Base-by-base conservation (phyloP, 345 rosid genomes). In the Stellera chamaejasme region DNA sequence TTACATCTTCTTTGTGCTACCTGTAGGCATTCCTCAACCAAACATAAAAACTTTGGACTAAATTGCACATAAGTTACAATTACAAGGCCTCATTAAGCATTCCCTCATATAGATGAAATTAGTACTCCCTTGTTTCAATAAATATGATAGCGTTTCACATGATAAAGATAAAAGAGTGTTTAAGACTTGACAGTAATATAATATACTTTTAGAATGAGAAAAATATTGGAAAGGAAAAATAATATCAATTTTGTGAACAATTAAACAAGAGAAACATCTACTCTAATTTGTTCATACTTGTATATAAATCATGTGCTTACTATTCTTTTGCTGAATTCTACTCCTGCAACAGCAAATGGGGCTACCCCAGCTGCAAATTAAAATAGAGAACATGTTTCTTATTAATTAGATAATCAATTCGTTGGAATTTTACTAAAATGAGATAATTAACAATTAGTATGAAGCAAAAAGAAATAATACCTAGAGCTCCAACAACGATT, bases 261-360 rank as follows among this genome's bases (percentile, higher is more conserved):
- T 12, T 13, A 50, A 10, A 23, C 27, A 2, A 36, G 3, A 43
- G 9, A 25, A 16, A 19, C 23, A 19, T 19, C 23, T 44, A 39
- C 48, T 15, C 54, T 54, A 16, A 27, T 32, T 12, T 45, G 11
- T 48, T 19, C 23, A 19, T 19, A 19, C 23, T 19, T 19, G 23
- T 19, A 19, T 19, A 19, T 19, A 19, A 19, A 19, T 19, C 39
- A 55, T 45, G 1, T 6, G 45, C 73, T 60, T 69, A 90, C 97
- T 46, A 90, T 88, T 79, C 96, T 76, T 71, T 88, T 85, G 81
- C 88, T 75, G 82, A 92, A 92, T 57, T 88, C 98, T 59, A 92
- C 73, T 61, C 93, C 98, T 11, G 96, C 97, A 11, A 87, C 90
- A 27, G 79, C 76, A 52, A 90, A 90, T 3, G 95, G 97, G 27